Base-by-base conservation (phyloP, 2,329 filamentous ascomycete species). In the Aspergillus sergii region DNA sequence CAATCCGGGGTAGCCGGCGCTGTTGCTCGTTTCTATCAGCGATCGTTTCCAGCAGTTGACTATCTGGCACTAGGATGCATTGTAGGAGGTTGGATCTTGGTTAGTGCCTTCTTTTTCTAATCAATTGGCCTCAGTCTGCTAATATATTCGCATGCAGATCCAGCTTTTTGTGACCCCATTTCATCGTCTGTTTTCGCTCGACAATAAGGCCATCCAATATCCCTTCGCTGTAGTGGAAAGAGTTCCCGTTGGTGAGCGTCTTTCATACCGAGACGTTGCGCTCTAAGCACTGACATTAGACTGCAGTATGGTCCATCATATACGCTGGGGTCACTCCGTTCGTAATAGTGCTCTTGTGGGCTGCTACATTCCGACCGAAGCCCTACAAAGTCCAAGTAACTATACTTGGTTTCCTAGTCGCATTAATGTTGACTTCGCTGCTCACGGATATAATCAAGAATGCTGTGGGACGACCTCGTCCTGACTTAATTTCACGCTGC, bases 401-500 rank as follows among this genome's bases (percentile, higher is more conserved):
- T 0, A 81, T 96, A 58, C 87, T 99, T 1, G 91, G 93, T 26
- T 88, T 97, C 64, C 81, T 89, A 57, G 92, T 94, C 71, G 87
- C 89, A 67, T 79, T 98, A 30, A 83, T 93, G 69, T 84, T 97
- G 57, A 90, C 92, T 0, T 86, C 88, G 7, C 91, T 97, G 76
- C 82, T 98, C 50, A 98, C 95, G 51, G 94, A 98, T 75, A 81
- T 94, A 32, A 85, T 98, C 74, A 99, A 99, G 79, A 97, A 96
- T 74, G 86, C 91, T 11, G 91, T 94, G 30, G 92, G 92, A 10
- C 82, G 92, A 12, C 92, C 93, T 34, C 87, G 94, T 8, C 94
- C 94, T 4, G 94, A 98, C 78, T 81, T 97, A 41, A 87, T 98
- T 48, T 88, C 90, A n/a, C 89, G 95, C 43, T 99, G 95, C 79